Evolutionary conservation across 257 asterid species (phyloP), one percentile per base, ranked within the genome.

Genomic region (Haberlea rhodopensis): DNA sequence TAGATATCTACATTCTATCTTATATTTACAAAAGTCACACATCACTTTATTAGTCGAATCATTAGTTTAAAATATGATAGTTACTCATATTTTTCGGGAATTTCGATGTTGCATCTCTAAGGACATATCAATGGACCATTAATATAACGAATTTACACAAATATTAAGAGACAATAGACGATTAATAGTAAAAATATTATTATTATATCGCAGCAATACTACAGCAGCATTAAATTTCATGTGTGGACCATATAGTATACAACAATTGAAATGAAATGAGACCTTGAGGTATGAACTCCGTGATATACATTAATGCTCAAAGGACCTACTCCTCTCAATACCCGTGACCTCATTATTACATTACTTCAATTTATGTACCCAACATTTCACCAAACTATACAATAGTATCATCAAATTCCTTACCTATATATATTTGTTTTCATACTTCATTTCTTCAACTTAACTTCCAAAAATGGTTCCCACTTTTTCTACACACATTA

Each of bases 331-430:
- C 85, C 79, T 74, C 73, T 26, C 81, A 68, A 55, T 75, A 71
- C 87, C 61, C 92, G 96, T 88, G 96, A 88, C 65, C 66, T 76
- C 86, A 81, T 84, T 70, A 82, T 71, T 72, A 74, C 13, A 62
- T 27, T 8, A 46, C 75, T 74, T 84, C 62, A 78, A 70, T 76
- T 60, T 29, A 53, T 58, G 46, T 34, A 65, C 75, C 85, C 73
- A 65, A 71, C 82, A 18, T 2, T 8, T 68, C 71, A 62, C 69
- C 86, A 64, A 72, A 75, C 75, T 63, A 15, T 11, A n/a, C n/a
- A 52, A 63, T 34, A 60, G 52, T 68, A 8, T 13, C 61, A 43
- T 53, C 51, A 57, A 53, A 49, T 29, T 48, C 55, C 23, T 68
- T 37, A n/a, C 23, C 51, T 71, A n/a, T n/a, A 67, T 8, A 19